A percentile compares a stretch with the other conserved stretches of the same genome.
Conservation (phyloP, 2,329 filamentous ascomycete species). For the Alternaria hordeiaustralica region DNA sequence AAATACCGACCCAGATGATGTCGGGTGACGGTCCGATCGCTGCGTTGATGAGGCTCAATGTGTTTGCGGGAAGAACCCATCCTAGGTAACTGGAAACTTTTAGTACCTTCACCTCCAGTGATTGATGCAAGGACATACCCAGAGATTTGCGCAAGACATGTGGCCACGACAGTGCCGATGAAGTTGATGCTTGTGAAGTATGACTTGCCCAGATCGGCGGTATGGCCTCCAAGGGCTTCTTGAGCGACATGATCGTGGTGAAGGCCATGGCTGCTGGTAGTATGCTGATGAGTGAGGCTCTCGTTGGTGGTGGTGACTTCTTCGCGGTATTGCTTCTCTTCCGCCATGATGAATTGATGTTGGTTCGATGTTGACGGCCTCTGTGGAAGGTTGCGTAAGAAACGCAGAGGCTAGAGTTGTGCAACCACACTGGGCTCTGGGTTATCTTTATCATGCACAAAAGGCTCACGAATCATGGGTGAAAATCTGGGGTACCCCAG, state of each 20-base stretch:
- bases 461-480: slow-evolving; percentile 7
- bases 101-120: not conserved
- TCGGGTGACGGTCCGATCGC: slow-evolving; percentile 48
- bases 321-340: slow-evolving; percentile 26
- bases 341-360: slow-evolving; percentile 21
- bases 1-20: slow-evolving; percentile 48
- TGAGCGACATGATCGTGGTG: slow-evolving; percentile 39
- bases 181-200: slow-evolving; percentile 36
- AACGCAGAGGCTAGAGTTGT: not conserved
- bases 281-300: slow-evolving; percentile 12
- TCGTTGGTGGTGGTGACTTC: slow-evolving; percentile 12
- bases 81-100: slow-evolving; percentile 27
- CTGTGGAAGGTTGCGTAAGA: not conserved
- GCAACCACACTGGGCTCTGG: slow-evolving; percentile 2
- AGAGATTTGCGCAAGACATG: slow-evolving; percentile 41
- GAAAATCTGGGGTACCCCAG: slow-evolving; percentile 5
- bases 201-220: slow-evolving; percentile 30
- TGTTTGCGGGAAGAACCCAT: slow-evolving; percentile 41
- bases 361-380: not conserved
- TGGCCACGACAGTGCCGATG: slow-evolving; percentile 40
- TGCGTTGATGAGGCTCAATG: slow-evolving; percentile 43
- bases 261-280: slow-evolving; percentile 21
- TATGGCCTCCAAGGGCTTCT: slow-evolving; percentile 38
- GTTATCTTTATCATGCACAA: slow-evolving; percentile 11
- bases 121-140: slow-evolving; percentile 6